Percentiles rank a stretch among this genome's conserved stretches.
Evolutionary conservation across 352 stramenopile species (phyloP).

Genomic region (Phytophthora hybrid): DNA sequence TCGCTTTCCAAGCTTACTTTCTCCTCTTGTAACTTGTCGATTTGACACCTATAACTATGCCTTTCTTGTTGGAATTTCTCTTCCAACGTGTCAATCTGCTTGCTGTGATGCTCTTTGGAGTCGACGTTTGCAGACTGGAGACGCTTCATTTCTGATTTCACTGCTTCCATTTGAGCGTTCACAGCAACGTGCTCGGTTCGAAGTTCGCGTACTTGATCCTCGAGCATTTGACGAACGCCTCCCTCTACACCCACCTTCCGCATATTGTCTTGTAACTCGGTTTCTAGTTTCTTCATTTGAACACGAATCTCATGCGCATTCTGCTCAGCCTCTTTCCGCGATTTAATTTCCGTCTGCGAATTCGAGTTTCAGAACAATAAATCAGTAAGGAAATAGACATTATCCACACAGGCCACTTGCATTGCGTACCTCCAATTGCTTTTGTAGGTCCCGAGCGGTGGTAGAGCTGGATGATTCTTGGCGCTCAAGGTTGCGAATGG

Average conservation of each 20-base stretch:
- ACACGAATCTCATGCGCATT: slow-evolving; percentile 43
- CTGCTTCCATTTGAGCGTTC: slow-evolving; percentile 83
- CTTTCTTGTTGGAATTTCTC: slow-evolving; percentile 52
- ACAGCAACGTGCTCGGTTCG: slow-evolving; percentile 78
- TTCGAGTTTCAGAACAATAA: slow-evolving; percentile 2
- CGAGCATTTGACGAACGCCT: slow-evolving; percentile 75
- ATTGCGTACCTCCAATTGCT: slow-evolving; percentile 55
- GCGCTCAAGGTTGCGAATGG: slow-evolving; percentile 59
- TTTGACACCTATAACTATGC: slow-evolving; percentile 42
- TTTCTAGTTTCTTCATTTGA: slow-evolving; percentile 58
- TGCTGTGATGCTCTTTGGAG: slow-evolving; percentile 45
- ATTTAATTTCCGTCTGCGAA: slow-evolving; percentile 38
- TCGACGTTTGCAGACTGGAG: slow-evolving; percentile 52
- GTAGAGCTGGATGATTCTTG: slow-evolving; percentile 55
- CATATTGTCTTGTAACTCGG: slow-evolving; percentile 58
- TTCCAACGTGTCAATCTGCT: slow-evolving; percentile 47
- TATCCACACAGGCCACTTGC: not conserved
- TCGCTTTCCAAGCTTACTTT: slow-evolving; percentile 82
- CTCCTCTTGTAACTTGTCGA: slow-evolving; percentile 76
- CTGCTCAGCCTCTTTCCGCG: slow-evolving; percentile 40
- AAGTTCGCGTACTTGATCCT: slow-evolving; percentile 75
- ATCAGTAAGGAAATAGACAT: slow-evolving; percentile 11
- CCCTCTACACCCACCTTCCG: slow-evolving; percentile 69
- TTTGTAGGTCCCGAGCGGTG: slow-evolving; percentile 58
- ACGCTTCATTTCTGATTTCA: slow-evolving; percentile 76